phyloP scores from a whole-genome alignment of 768 basidiomycete genomes.

The Phlegmacium glaucopus region DNA sequence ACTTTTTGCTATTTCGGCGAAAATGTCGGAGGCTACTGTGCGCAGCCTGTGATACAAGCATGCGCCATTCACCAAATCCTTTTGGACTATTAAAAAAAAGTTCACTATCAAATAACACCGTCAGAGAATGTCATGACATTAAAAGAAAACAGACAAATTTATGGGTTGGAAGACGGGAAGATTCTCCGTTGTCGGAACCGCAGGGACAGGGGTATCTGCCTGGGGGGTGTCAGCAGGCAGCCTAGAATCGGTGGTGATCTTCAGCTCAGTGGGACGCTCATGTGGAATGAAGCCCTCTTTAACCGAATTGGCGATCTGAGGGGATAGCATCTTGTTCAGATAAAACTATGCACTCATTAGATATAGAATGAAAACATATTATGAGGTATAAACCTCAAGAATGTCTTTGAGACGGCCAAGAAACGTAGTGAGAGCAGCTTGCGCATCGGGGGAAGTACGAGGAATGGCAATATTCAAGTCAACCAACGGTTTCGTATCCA shows the following conservation, averaged over 20 bases:
- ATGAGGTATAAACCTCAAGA: constrained; percentile 13
- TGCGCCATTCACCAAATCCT: too few species aligned
- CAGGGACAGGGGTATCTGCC: too few species aligned
- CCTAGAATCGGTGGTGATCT: not conserved
- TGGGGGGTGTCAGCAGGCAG: too few species aligned
- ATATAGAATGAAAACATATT: not conserved
- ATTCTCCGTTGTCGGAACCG: too few species aligned
- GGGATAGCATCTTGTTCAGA: constrained; percentile 1
- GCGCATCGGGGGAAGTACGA: not conserved
- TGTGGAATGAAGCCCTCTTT: constrained; percentile 12
- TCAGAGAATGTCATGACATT: too few species aligned
- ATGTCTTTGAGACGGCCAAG: constrained; percentile 12
- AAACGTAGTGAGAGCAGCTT: constrained; percentile 1
- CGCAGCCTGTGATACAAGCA: too few species aligned
- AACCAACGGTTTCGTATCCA: not conserved
- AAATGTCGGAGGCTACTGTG: too few species aligned
- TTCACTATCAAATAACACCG: too few species aligned
- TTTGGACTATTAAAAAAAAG: too few species aligned
- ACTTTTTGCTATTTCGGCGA: too few species aligned
- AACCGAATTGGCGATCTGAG: constrained; percentile 11
- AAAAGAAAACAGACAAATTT: too few species aligned
- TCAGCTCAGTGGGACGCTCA: not conserved
- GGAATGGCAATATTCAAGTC: not conserved
- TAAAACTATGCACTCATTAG: constrained; percentile 12
- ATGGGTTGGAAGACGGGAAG: too few species aligned